Conservation (phyloP, 257 asterid genomes). For the Penstemon barbatus region DNA sequence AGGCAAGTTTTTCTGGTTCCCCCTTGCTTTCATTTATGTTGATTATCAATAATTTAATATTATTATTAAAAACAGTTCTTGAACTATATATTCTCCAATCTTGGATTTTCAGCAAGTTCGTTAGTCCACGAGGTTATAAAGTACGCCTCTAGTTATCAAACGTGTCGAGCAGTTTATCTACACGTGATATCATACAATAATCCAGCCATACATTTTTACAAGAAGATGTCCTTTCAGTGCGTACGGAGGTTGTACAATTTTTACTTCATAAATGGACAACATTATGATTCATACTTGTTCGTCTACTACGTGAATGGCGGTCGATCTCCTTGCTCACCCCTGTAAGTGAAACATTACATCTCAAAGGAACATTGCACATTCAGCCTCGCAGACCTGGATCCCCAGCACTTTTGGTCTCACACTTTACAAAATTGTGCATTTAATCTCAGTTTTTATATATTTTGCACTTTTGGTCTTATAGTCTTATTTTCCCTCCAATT, state of each 20-base stretch:
- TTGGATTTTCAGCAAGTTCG: slow-evolving; percentile 73
- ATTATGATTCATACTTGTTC: slow-evolving; percentile 85
- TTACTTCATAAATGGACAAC: slow-evolving; percentile 80
- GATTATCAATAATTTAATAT: background rate
- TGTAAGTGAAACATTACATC: slow-evolving; percentile 57
- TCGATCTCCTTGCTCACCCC: slow-evolving; percentile 92
- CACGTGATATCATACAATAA: slow-evolving; percentile 95
- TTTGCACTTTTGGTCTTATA: too few relatives aligned
- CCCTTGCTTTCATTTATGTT: background rate
- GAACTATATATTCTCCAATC: slow-evolving; percentile 30
- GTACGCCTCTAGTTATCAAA: slow-evolving; percentile 67
- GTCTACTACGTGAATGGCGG: slow-evolving; percentile 93
- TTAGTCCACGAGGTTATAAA: slow-evolving; percentile 74
- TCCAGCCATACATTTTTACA: slow-evolving; percentile 86
- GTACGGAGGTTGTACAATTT: slow-evolving; percentile 67
- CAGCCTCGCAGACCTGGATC: too few relatives aligned
- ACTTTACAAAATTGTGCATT: too few relatives aligned
- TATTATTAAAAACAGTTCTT: slow-evolving; percentile 4
- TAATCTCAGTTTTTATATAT: too few relatives aligned
- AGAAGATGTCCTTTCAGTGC: slow-evolving; percentile 87
- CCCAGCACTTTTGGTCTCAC: too few relatives aligned
- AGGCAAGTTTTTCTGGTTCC: slow-evolving; percentile 48
- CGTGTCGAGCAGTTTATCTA: slow-evolving; percentile 86
- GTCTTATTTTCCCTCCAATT: too few relatives aligned
- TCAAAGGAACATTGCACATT: too few relatives aligned